Evolutionary conservation across 306 rosid species (phyloP).

Genomic region (Castanea mollissima): DNA sequence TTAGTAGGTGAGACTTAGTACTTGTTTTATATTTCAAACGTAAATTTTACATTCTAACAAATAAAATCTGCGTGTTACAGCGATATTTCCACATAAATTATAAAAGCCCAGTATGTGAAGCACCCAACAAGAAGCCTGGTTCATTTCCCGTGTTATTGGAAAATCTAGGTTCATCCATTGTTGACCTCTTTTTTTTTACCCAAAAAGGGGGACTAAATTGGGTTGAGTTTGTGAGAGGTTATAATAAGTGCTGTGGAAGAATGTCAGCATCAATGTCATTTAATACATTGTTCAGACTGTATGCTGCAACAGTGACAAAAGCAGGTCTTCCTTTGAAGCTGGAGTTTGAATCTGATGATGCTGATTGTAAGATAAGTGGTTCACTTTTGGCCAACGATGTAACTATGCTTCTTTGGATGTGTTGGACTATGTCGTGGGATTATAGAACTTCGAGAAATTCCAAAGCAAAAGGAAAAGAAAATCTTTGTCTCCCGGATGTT

Average conservation of each 20-base stretch:
- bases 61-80: constrained; percentile 40
- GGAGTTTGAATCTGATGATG: constrained; percentile 61
- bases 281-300: constrained; percentile 50
- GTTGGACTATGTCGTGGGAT: constrained; percentile 77
- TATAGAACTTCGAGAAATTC: constrained; percentile 34
- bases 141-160: constrained; percentile 53
- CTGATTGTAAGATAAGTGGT: constrained; percentile 64
- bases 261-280: constrained; percentile 56
- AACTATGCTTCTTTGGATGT: constrained; percentile 56
- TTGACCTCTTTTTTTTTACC: constrained; percentile 52
- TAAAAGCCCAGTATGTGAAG: constrained; percentile 34
- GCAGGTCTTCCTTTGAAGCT: constrained; percentile 38
- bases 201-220: constrained; percentile 63
- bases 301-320: constrained; percentile 22
- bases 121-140: constrained; percentile 27
- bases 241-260: constrained; percentile 67
- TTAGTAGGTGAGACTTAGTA: no score
- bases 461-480: constrained; percentile 17
- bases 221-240: constrained; percentile 74
- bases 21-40: neutral
- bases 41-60: constrained; percentile 5
- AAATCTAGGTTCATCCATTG: constrained; percentile 54
- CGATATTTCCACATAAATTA: constrained; percentile 46
- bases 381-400: constrained; percentile 55
- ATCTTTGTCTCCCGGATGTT: constrained; percentile 54